Conservation (phyloP, 495 filamentous ascomycete species). For the Evansstolkia leycettana region DNA sequence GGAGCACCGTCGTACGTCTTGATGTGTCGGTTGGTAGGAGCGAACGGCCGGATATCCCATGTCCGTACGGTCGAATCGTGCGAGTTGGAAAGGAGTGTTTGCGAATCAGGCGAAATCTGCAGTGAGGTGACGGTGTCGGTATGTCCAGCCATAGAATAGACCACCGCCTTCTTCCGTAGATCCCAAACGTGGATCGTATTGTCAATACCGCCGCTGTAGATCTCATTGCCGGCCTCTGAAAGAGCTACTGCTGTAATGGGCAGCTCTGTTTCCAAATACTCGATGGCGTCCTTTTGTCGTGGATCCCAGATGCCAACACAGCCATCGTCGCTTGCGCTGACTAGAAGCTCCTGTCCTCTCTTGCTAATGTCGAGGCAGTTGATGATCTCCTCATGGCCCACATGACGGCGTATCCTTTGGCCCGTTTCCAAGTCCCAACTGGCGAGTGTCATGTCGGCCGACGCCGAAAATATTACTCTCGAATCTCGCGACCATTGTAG, state of each 20-base stretch:
- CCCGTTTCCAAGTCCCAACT: conserved; percentile 93
- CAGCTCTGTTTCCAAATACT: conserved; percentile 83
- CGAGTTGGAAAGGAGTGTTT: conserved; percentile 80
- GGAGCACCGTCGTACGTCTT: conserved; percentile 82
- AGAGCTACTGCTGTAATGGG: conserved; percentile 86
- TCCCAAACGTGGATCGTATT: conserved; percentile 98
- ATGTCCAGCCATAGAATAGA: conserved; percentile 82
- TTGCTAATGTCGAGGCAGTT: conserved; percentile 80
- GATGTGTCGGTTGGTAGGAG: conserved; percentile 71
- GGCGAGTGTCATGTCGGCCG: conserved; percentile 80
- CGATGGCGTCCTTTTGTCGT: conserved; percentile 74
- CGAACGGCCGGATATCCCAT: conserved; percentile 95
- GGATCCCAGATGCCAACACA: conserved; percentile 96
- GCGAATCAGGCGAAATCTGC: conserved; percentile 79
- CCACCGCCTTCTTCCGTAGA: conserved; percentile 74
- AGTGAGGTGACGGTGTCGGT: conserved; percentile 87
- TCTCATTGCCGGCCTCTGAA: conserved; percentile 86
- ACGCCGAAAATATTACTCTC: conserved; percentile 80
- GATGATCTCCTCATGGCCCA: conserved; percentile 88
- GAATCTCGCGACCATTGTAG: conserved; percentile 96
- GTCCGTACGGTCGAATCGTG: conserved; percentile 89
- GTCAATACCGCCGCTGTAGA: conserved; percentile 91
- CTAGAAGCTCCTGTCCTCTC: conserved; percentile 76
- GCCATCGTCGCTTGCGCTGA: conserved; percentile 87
- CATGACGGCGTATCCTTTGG: conserved; percentile 74